Evolutionary conservation across 208 protist species (phyloP), one percentile per base, ranked within the genome.

Genomic region (Crithidia brevicula): DNA sequence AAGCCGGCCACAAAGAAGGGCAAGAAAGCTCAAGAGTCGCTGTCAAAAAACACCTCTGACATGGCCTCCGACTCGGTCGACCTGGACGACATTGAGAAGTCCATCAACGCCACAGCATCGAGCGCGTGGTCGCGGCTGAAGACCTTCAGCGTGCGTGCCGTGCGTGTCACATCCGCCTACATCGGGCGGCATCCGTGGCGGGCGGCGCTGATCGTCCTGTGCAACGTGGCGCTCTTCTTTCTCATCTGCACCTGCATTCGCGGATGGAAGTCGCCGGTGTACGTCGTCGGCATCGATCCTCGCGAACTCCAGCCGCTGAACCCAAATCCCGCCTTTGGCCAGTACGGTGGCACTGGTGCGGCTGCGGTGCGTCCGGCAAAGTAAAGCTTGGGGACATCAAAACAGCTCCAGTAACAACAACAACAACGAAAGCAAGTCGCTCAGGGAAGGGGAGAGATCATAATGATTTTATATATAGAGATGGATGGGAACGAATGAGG

Each of bases 261-360:
- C 30, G 45, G 68, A 57, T 88, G 70, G 72, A 69, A 47, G 46
- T 58, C 33, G 38, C 74, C 77, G 34, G 53, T 75, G 36, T 78
- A 78, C 59, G 82, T 83, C 16, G 82, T 76, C 0, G 82, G 82
- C 31, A 68, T 81, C 40, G 65, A 82, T 53, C 82, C 78, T 1
- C 51, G 67, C 7, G 82, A 88, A 64, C 71, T 88, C 18, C 46
- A 84, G 30, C 74, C 76, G 11, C 64, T 88, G 18, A 69, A 76
- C 56, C 9, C 30, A 1, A 67, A 45, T 16, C 38, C 59, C 0
- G 49, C 34, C 13, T 69, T 49, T 25, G 61, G 61, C 18, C 28
- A 59, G 40, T 85, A 85, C 64, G 79, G 79, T 33, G 62, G 74
- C 25, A 74, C 58, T 30, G 54, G 51, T 9, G 54, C 23, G 1